Evolutionary conservation across 2,329 filamentous ascomycete genomes (phyloP), one percentile per base, ranked within the genome.

Genomic region (Aspergillaceae sp.): DNA sequence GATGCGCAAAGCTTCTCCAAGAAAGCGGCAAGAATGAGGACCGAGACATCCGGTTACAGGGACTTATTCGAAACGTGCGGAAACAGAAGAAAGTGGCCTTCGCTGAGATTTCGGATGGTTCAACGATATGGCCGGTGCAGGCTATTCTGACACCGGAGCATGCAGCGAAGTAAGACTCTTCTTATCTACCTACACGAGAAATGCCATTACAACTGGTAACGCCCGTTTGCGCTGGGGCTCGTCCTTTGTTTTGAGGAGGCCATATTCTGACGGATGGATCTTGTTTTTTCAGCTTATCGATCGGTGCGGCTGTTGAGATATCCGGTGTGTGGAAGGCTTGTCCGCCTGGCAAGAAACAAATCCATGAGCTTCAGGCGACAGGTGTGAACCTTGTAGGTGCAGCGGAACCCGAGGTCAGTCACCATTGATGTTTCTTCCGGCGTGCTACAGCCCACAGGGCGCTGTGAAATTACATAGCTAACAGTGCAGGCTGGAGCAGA

Each of bases 11-110:
- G 47, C 57, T 70, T 42, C 64, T 69, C 44, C 57, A 62, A 41
- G 54, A 55, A 27, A 63, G 60, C 45, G 51, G 54, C 42, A 51
- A 56, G 41, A 52, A 66, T 27, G 66, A 70, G 48, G 59, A 67
- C 49, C 58, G 64, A 49, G 58, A 69, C 45, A 56, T 84, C 41
- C 75, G 76, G 47, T 73, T 95, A 56, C 78, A 85, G 62, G 91
- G 90, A 50, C 91, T 85, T 71, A 77, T 96, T 46, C 80, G 87
- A 52, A 91, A 87, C 3, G 83, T 95, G 49, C 79, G 91, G 51
- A 86, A 87, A 64, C 89, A 94, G 73, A 94, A 96, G 65, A 78
- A 78, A 26, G 75, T 85, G 49, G 83, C 85, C 4, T 97, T 98
- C 69, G 84, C 90, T 44, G 80, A 88, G 49, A 74, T 97, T 44